Base-by-base conservation (phyloP, 2,329 filamentous ascomycete species). In the Alternaria arborescens region DNA sequence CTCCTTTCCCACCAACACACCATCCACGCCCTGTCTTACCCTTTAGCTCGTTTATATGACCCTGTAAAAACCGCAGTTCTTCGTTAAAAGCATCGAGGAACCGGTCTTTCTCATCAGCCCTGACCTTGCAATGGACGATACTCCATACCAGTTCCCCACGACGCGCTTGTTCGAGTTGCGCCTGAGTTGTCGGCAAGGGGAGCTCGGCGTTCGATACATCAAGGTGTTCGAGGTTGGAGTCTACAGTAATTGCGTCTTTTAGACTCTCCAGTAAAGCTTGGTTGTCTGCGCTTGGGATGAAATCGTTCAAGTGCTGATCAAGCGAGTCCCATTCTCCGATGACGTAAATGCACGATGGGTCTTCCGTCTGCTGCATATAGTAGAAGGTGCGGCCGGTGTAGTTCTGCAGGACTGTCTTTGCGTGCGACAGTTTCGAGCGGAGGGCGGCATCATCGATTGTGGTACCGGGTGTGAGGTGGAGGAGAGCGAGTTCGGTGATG, bases 281-380 rank as follows among this genome's bases (percentile, higher is more conserved):
- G 57, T 85, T 85, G 1, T 73, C 74, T 12, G 68, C 43, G 0
- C 80, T 78, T 0, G 79, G 77, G 5, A 85, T 78, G 73, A 82
- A 84, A 1, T 77, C 70, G 2, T 78, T 68, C 56, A 77, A 69
- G 52, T 85, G 83, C 52, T 79, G 74, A 1, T 70, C 71, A 3
- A 81, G 66, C 3, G 79, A 82, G 2, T 77, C 71, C 83, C 82
- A 85, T 60, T 77, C 78, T 8, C 82, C 82, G 8, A 84, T 51
- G 12, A 85, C 75, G 67, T 83, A 84, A 8, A 78, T 32, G n/a
- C 62, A 60, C 0, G 71, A 66, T 0, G 80, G 78, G 60, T 84
- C 79, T 55, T 85, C 80, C n/a, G 80, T 46, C 52, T 84, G 81
- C 22, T 79, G 76, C 38, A 80, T 75, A 64, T 78, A 79, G 55